Evolutionary conservation across 139 green algal species (phyloP).

Genomic region (Micractinium sp.): DNA sequence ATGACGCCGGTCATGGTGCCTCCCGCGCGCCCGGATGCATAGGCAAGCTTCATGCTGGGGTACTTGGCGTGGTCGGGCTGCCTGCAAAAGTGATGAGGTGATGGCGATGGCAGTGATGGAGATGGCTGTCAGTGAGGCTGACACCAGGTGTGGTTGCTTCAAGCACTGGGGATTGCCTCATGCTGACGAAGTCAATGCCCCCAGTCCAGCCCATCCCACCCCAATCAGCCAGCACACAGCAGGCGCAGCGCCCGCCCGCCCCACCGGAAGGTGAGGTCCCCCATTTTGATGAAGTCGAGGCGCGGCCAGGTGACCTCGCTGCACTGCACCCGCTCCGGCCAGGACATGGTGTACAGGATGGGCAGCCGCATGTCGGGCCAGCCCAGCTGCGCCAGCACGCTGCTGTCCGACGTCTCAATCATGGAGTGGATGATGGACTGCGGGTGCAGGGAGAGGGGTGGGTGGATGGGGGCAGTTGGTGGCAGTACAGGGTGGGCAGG

Average conservation of each 20-base stretch:
- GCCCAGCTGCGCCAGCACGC: conserved; percentile 95
- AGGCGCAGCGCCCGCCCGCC: background rate
- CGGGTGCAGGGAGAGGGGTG: conserved; percentile 83
- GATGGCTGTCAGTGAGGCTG: no score
- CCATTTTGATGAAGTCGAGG: conserved; percentile 94
- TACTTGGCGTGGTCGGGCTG: conserved; percentile 95
- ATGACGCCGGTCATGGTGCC: conserved; percentile 99
- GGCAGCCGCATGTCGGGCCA: conserved; percentile 99
- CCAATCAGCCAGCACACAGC: background rate
- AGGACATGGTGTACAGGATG: conserved; percentile 99
- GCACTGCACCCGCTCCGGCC: conserved; percentile 87
- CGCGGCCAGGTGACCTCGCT: conserved; percentile 93
- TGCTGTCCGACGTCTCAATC: conserved; percentile 96
- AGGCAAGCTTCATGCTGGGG: conserved; percentile 94
- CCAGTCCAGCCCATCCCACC: no score
- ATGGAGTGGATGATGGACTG: conserved; percentile 99
- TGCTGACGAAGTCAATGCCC: no score
- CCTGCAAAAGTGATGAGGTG: no score
- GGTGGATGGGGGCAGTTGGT: no score
- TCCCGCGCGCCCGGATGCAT: conserved; percentile 88
- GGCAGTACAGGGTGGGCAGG: no score
- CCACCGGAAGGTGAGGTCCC: conserved; percentile 89
- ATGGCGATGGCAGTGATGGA: no score
- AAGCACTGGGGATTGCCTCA: no score
- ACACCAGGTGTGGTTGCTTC: no score